Conservation (phyloP, 2,329 filamentous ascomycete species). For the Beauveria australis region DNA sequence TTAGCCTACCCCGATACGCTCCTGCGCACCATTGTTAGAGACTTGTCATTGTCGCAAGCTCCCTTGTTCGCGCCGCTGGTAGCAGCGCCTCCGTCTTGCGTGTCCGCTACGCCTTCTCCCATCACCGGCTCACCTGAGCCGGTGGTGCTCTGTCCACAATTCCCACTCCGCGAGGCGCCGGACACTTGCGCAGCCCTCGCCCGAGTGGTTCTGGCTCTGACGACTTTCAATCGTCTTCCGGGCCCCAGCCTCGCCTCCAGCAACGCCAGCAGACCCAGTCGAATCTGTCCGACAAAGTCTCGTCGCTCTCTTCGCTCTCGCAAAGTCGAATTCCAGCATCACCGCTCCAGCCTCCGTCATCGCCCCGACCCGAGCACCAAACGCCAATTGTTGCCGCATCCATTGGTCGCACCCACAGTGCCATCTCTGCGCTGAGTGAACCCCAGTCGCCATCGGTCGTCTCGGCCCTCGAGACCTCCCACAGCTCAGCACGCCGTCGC, state of each 20-base stretch:
- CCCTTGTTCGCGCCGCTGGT: neutral
- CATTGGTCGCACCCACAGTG: conserved; percentile 38
- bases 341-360: conserved; percentile 37
- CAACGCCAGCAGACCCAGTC: conserved; percentile 6
- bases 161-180: conserved; percentile 8
- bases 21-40: neutral
- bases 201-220: conserved; percentile 9
- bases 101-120: neutral
- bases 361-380: conserved; percentile 31
- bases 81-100: neutral
- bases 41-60: neutral
- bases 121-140: conserved; percentile 11
- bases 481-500: conserved; percentile 12
- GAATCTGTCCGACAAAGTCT: neutral
- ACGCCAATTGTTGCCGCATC: conserved; percentile 40
- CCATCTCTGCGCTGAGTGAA: conserved; percentile 18
- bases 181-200: conserved; percentile 10
- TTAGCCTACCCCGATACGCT: neutral
- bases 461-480: conserved; percentile 33
- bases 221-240: neutral
- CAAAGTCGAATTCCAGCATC: conserved; percentile 44
- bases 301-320: conserved; percentile 37
- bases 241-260: neutral
- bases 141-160: conserved; percentile 10
- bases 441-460: conserved; percentile 9